phyloP scores from a whole-genome alignment of 2,329 filamentous ascomycete species.

The Lachnellula cervina region DNA sequence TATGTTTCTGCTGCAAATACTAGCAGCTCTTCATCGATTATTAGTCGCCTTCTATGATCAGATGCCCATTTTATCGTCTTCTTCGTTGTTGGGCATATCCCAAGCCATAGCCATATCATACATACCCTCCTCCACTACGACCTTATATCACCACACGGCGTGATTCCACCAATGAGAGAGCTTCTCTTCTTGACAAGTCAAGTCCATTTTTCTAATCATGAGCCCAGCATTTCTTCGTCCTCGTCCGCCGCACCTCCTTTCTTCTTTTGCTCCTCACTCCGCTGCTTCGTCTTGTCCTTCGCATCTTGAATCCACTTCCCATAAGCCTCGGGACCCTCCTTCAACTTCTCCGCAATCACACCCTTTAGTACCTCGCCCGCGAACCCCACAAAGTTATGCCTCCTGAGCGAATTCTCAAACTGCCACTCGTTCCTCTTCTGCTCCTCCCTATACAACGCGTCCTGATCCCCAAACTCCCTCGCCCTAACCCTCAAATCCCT shows the following conservation, averaged over 20 bases:
- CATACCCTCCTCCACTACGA: conserved; percentile 5
- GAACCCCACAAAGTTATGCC: conserved; percentile 96
- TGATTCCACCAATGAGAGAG: not conserved
- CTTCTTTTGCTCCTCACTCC: conserved; percentile 26
- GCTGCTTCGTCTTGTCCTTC: conserved; percentile 49
- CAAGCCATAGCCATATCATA: conserved; percentile 1
- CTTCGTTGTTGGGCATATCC: not conserved
- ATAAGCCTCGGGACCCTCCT: conserved; percentile 61
- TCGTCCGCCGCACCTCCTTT: conserved; percentile 19
- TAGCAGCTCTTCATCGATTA: too few relatives aligned
- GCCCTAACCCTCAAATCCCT: conserved; percentile 74
- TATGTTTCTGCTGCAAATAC: too few relatives aligned
- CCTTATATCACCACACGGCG: conserved; percentile 11
- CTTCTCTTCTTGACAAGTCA: not conserved
- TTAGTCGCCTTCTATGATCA: too few relatives aligned
- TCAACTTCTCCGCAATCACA: conserved; percentile 70
- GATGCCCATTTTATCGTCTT: not conserved
- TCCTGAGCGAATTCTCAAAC: conserved; percentile 88
- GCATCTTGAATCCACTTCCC: conserved; percentile 68
- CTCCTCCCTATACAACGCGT: conserved; percentile 74
- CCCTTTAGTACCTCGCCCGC: conserved; percentile 85
- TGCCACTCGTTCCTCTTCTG: conserved; percentile 80
- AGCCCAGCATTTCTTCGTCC: conserved; percentile 31
- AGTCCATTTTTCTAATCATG: conserved; percentile 6
- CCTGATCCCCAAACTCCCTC: conserved; percentile 74